Conservation (phyloP, 768 basidiomycete species). For the Termitomyces sp. region DNA sequence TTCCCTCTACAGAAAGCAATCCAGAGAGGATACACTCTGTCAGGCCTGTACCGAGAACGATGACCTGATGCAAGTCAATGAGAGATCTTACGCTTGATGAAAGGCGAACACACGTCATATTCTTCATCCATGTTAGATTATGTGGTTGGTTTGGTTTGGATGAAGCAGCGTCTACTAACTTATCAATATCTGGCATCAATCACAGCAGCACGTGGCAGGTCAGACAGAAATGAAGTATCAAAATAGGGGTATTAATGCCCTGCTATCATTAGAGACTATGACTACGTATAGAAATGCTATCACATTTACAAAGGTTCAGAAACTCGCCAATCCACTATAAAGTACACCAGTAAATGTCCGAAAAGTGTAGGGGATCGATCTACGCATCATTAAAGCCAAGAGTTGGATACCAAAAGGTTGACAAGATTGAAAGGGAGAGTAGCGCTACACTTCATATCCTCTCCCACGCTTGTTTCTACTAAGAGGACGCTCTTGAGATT, state of each 20-base stretch:
- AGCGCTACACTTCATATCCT: slow-evolving; percentile 10
- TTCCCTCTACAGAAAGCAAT: slow-evolving; percentile 96
- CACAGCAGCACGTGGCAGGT: slow-evolving; percentile 14
- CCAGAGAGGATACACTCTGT: slow-evolving; percentile 99
- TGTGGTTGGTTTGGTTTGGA: slow-evolving; percentile 19
- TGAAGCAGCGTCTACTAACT: neutral
- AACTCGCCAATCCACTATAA: slow-evolving; percentile 3
- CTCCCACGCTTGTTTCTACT: slow-evolving; percentile 19
- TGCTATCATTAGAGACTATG: neutral
- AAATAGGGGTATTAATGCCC: neutral
- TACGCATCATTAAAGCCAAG: slow-evolving; percentile 5
- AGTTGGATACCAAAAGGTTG: neutral
- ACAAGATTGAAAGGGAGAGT: neutral
- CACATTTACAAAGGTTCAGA: slow-evolving; percentile 7
- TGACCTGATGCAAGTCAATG: slow-evolving; percentile 45
- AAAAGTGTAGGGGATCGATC: neutral
- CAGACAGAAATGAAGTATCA: neutral
- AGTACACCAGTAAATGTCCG: neutral
- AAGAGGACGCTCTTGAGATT: slow-evolving; percentile 5
- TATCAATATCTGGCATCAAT: slow-evolving; percentile 14
- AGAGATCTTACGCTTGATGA: slow-evolving; percentile 1
- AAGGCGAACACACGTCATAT: slow-evolving; percentile 69
- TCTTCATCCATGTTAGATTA: slow-evolving; percentile 86
- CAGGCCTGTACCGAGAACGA: slow-evolving; percentile 93
- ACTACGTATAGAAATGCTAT: slow-evolving; percentile 6